Evolutionary conservation across 805 yeast genomes (phyloP).

Genomic region (Citeromyces nyonsensis): DNA sequence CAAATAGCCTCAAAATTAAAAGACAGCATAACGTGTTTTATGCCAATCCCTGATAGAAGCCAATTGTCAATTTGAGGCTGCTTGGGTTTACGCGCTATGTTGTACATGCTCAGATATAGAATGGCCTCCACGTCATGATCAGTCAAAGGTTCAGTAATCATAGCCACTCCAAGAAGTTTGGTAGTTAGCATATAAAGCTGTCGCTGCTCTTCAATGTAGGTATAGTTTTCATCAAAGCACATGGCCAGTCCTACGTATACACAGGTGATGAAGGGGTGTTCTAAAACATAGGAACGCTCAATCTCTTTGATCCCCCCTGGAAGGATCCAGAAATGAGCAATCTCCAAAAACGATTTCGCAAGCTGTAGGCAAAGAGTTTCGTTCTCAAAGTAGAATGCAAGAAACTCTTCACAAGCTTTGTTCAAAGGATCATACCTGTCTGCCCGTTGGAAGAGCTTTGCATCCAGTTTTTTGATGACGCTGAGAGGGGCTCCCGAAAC

Average conservation of each 20-base stretch:
- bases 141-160: conserved; percentile 33
- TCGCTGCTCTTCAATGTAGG: conserved; percentile 30
- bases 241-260: conserved; percentile 37
- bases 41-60: conserved; percentile 33
- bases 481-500: conserved; percentile 12
- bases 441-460: conserved; percentile 10
- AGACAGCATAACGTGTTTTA: conserved; percentile 30
- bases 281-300: conserved; percentile 24
- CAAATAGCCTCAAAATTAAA: conserved; percentile 26
- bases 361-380: conserved; percentile 25
- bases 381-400: conserved; percentile 26
- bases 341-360: conserved; percentile 29
- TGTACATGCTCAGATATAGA: conserved; percentile 35
- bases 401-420: conserved; percentile 24
- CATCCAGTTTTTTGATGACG: conserved; percentile 13
- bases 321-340: conserved; percentile 45
- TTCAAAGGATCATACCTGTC: conserved; percentile 14
- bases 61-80: conserved; percentile 38
- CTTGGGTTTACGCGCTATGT: conserved; percentile 34
- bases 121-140: conserved; percentile 50
- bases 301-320: conserved; percentile 44
- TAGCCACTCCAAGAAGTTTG: conserved; percentile 28
- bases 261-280: conserved; percentile 38
- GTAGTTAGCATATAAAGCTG: conserved; percentile 30
- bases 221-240: conserved; percentile 38